Evolutionary conservation across 2,329 filamentous ascomycete genomes (phyloP), one percentile per base, ranked within the genome.

Genomic region (Plenodomus tracheiphilus): DNA sequence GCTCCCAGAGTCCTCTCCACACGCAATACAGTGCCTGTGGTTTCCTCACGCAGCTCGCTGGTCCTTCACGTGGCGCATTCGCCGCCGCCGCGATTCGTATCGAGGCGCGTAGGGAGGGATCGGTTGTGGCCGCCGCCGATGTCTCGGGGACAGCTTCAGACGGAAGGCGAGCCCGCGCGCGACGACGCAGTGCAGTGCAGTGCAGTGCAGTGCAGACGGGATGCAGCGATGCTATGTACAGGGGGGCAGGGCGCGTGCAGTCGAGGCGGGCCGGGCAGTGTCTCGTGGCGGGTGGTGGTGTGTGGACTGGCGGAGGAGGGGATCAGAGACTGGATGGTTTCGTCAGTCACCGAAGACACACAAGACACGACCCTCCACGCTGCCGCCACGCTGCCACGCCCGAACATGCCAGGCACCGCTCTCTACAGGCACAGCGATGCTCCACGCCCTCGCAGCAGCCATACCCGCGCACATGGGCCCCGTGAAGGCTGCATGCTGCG

Each of bases 81-180:
- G 54, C 38, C 18, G 41, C 52, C 39, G 57, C 49, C 41, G 56
- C 37, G 46, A 47, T 44, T 48, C 40, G 38, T 39, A 28, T 47
- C 54, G 50, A 46, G 50, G 58, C 58, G 65, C 56, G 58, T 39
- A 42, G 47, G 30, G 39, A 44, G 49, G 28, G 28, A 15, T 32
- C 6, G 28, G 28, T 6, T 15, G 28, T n/a, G 47, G 51, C 44
- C 49, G 48, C 41, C 54, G 61, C 61, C 61, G 66, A 62, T 57
- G 66, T 66, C 58, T 65, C 53, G 62, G 60, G 10, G 50, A 42
- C 48, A 53, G 58, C 43, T 58, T 51, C 35, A 54, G 50, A 41
- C 43, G 48, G 46, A 47, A 47, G 28, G 13, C 28, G 28, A 36
- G 51, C 49, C 36, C 37, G 50, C 38, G 48, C 40, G 53, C 28